Base-by-base conservation (phyloP, 2,329 filamentous ascomycete genomes). In the Apiospora marii region DNA sequence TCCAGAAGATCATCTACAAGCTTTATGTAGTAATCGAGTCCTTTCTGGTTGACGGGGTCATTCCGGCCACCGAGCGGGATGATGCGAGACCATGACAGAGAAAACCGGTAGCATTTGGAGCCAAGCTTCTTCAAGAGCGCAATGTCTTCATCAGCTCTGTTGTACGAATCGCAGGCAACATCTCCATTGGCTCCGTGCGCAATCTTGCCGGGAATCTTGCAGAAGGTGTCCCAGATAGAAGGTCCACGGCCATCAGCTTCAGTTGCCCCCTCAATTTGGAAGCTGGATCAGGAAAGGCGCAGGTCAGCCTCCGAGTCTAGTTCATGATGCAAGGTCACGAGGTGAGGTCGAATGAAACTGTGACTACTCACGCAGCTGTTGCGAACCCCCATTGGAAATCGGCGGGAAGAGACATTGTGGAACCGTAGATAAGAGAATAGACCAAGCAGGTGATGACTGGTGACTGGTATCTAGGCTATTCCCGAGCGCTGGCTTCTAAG, bases 181-280 rank as follows among this genome's bases (percentile, higher is more conserved):
- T 90, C 91, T 70, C 94, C 94, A 61, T 91, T 92, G 77, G 88
- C 91, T 72, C 90, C 92, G 78, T 94, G 93, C 72, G 94, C 93
- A 78, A 96, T 95, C 84, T 96, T 97, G 78, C 93, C 93, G 8
- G 92, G 91, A 71, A 90, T 92, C 74, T 89, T 89, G 84, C 93
- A 95, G 85, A 97, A 97, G n/a, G 89, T 92, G 83, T 97, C 94
- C 94, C 94, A 97, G 82, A 97, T 96, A 74, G 92, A 94, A 71
- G 93, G 91, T 30, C 90, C 92, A 75, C 94, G 93, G 75, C 94
- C 94, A 80, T 96, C 94, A 79, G 92, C 89, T 68, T 92, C 86
- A 51, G 88, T 86, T 68, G 91, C 91, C 72, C 94, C 94, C 85
- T 97, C 94, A 77, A 97, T 93, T 82, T 97, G 94, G 85, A 96